phyloP scores from a whole-genome alignment of 2,329 filamentous ascomycete genomes.

The Penicillium italicum region DNA sequence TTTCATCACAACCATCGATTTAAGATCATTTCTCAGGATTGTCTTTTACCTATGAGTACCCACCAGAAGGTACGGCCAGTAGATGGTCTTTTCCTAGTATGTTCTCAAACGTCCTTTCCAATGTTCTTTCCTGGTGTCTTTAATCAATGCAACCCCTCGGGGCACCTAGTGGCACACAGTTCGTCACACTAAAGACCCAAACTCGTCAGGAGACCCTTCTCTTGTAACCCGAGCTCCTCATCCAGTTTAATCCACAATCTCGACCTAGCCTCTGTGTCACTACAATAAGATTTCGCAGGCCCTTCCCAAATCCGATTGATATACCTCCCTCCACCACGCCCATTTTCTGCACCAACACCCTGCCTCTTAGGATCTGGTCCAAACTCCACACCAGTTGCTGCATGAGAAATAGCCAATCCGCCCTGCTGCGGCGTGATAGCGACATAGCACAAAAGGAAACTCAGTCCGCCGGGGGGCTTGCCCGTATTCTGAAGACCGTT shows the following conservation, averaged over 20 bases:
- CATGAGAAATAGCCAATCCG: slow-evolving; percentile 2
- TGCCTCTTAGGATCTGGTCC: slow-evolving; percentile 5
- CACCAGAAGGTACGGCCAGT: not conserved
- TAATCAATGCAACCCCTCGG: not conserved
- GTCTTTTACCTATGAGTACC: too few relatives aligned
- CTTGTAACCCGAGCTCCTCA: slow-evolving; percentile 1
- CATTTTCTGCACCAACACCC: not conserved
- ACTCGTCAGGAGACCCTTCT: not conserved
- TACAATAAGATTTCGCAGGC: not conserved
- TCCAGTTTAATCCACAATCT: slow-evolving; percentile 4
- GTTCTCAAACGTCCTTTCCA: not conserved
- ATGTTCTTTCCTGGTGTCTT: not conserved
- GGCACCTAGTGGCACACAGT: not conserved
- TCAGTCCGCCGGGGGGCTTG: not conserved
- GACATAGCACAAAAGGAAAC: not conserved
- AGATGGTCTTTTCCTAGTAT: not conserved
- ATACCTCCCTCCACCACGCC: slow-evolving; percentile 5
- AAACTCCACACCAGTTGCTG: not conserved
- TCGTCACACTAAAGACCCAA: not conserved
- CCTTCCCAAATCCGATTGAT: slow-evolving; percentile 10
- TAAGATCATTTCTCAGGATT: not conserved
- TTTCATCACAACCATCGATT: not conserved
- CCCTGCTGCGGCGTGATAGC: slow-evolving; percentile 8
- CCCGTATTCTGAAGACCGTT: not conserved
- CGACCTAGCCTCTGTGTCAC: not conserved